These are phyloP conservation scores for Murraya koenigii DNA, from an alignment of 345 rosid species.

Conservation along the genomic window DNA sequence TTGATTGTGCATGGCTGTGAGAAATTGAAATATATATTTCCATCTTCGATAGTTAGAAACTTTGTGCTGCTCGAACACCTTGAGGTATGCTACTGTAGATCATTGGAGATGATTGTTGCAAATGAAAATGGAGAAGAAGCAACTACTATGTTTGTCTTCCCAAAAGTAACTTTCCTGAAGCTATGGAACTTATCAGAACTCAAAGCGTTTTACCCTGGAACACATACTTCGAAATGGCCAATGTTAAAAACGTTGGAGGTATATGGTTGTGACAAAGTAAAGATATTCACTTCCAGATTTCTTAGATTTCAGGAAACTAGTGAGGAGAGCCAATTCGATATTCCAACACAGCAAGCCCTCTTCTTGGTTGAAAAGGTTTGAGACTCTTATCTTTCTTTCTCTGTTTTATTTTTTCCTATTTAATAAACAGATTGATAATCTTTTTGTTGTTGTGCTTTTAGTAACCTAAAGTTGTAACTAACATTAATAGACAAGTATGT, in stretches of 20 bases:
- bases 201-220: background rate
- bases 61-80: slow-evolving; percentile 6
- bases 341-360: background rate
- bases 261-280: slow-evolving; percentile 5
- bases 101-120: slow-evolving; percentile 13
- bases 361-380: background rate
- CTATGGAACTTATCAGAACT: background rate
- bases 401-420: too few species aligned
- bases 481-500: too few species aligned
- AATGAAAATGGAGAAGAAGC: background rate
- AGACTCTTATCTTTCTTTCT: too few species aligned
- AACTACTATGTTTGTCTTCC: background rate
- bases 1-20: background rate
- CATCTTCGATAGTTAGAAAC: slow-evolving; percentile 17
- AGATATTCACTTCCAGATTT: background rate
- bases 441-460: too few species aligned
- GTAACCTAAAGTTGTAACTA: too few species aligned
- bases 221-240: slow-evolving; percentile 3
- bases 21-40: slow-evolving; percentile 3
- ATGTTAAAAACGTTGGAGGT: background rate
- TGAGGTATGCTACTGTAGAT: background rate
- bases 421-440: too few species aligned
- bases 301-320: background rate
- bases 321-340: background rate
- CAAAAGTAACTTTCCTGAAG: background rate